Evolutionary conservation across 2,329 filamentous ascomycete genomes (phyloP).

Genomic region (Pseudocercospora cruenta): DNA sequence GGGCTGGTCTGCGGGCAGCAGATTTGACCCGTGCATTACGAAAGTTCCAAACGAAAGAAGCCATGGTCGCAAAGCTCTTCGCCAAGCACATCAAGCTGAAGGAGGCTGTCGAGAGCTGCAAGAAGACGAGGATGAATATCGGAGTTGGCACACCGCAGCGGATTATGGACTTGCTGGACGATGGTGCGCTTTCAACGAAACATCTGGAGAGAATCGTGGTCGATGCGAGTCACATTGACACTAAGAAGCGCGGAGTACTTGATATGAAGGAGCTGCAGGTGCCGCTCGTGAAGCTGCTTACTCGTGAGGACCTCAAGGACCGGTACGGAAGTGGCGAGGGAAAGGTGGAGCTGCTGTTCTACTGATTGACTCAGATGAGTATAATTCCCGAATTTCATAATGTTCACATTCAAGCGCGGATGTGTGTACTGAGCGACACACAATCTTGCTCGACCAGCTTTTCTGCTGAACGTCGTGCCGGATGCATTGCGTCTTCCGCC

Average conservation of each 20-base stretch:
- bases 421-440: not conserved
- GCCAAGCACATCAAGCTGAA: constrained; percentile 97
- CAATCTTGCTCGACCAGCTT: not conserved
- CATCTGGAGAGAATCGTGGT: constrained; percentile 79
- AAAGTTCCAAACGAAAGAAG: constrained; percentile 77
- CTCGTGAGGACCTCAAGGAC: constrained; percentile 70
- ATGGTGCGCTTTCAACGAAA: constrained; percentile 72
- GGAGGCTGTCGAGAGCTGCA: constrained; percentile 78
- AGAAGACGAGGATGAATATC: constrained; percentile 72
- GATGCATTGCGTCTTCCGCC: not conserved
- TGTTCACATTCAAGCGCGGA: not conserved
- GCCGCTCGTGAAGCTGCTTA: constrained; percentile 75
- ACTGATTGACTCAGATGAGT: constrained; percentile 45
- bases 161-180: constrained; percentile 78
- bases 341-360: constrained; percentile 66
- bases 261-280: constrained; percentile 94
- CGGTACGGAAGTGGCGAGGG: constrained; percentile 62
- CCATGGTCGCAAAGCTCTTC: constrained; percentile 85
- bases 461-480: not conserved
- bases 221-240: constrained; percentile 89
- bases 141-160: constrained; percentile 88
- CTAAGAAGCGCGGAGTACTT: constrained; percentile 89
- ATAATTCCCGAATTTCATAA: not conserved
- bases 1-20: constrained; percentile 81
- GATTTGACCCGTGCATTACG: constrained; percentile 78